phyloP scores from a whole-genome alignment of 2,329 filamentous ascomycete genomes.

The Aspergillus persii region DNA sequence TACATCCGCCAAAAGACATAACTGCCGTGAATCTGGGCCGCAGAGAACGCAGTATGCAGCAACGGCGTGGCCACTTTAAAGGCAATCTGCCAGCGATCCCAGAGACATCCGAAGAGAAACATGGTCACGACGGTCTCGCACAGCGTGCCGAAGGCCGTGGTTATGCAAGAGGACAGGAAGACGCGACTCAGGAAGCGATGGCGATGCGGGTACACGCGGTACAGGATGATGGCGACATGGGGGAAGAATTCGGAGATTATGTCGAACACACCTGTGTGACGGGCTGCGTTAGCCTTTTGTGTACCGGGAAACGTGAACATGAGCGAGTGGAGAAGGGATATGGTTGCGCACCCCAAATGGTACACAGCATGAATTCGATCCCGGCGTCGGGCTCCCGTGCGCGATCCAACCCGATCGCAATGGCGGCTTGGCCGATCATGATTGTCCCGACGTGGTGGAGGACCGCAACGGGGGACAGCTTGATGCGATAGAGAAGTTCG shows the following conservation, averaged over 20 bases:
- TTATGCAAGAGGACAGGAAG: constrained; percentile 37
- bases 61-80: constrained; percentile 47
- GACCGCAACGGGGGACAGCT: constrained; percentile 42
- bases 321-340: neutral
- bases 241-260: constrained; percentile 48
- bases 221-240: constrained; percentile 47
- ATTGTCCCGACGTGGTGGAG: constrained; percentile 44
- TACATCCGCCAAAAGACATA: constrained; percentile 44
- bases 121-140: constrained; percentile 46
- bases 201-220: constrained; percentile 39
- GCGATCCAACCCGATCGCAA: constrained; percentile 37
- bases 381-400: constrained; percentile 30
- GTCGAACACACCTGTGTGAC: constrained; percentile 43
- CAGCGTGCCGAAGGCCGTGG: constrained; percentile 39
- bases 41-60: constrained; percentile 43
- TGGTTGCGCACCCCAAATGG: constrained; percentile 38
- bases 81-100: constrained; percentile 42
- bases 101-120: constrained; percentile 45
- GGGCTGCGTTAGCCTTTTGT: neutral
- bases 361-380: constrained; percentile 39
- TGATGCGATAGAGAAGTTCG: constrained; percentile 44
- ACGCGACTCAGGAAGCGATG: constrained; percentile 41
- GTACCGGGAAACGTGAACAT: neutral
- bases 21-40: constrained; percentile 45
- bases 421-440: constrained; percentile 43